phyloP scores from a whole-genome alignment of 495 filamentous ascomycete species.

The Penicillium robsamsonii region DNA sequence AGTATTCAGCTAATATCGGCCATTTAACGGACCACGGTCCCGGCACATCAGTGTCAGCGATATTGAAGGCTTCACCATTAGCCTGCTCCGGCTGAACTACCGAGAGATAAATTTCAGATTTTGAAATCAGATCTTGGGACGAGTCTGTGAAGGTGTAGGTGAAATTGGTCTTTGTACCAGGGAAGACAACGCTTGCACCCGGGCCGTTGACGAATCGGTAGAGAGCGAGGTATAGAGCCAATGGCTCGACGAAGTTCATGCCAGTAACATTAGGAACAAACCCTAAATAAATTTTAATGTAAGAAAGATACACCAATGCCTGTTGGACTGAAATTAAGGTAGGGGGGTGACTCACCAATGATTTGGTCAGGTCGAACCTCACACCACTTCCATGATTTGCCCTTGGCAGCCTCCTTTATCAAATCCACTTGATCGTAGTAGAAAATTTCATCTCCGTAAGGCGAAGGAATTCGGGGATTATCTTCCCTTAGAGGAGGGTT shows the following conservation, averaged over 20 bases:
- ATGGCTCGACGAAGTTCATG: constrained; percentile 2
- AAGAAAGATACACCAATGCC: too few species aligned
- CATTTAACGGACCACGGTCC: constrained; percentile 16
- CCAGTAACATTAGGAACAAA: not conserved
- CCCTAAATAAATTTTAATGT: constrained; percentile 15
- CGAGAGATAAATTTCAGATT: constrained; percentile 39
- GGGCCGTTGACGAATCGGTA: constrained; percentile 33
- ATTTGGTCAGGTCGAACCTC: constrained; percentile 49
- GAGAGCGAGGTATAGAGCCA: constrained; percentile 40
- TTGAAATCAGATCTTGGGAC: constrained; percentile 43
- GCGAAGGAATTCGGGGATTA: constrained; percentile 40
- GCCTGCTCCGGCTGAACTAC: constrained; percentile 42
- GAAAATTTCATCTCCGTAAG: constrained; percentile 44
- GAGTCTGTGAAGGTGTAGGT: constrained; percentile 30
- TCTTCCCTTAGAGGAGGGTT: constrained; percentile 35
- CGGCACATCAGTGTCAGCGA: constrained; percentile 50
- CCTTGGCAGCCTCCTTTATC: constrained; percentile 30
- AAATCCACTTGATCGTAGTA: constrained; percentile 48
- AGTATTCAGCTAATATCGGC: constrained; percentile 27
- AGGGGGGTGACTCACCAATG: constrained; percentile 37
- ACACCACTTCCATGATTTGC: constrained; percentile 44
- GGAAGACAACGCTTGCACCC: constrained; percentile 34
- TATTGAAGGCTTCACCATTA: constrained; percentile 54
- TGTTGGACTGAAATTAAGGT: constrained; percentile 20
- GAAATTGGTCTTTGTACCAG: constrained; percentile 26